Conservation (phyloP, 1,284 basidiomycete genomes). For the Ganoderma lingzhi region DNA sequence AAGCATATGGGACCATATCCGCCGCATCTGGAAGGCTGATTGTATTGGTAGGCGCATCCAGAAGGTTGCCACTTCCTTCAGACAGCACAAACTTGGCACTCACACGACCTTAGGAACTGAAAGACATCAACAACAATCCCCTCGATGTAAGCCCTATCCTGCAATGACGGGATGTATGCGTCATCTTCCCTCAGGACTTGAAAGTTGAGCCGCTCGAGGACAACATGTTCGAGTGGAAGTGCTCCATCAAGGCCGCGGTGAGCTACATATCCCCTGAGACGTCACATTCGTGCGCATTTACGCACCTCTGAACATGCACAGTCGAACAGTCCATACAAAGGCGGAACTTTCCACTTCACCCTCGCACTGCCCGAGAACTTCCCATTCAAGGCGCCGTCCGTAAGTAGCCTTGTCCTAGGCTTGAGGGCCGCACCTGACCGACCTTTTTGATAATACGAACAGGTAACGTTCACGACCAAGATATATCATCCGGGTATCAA, state of each 20-base stretch:
- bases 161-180: constrained; percentile 2
- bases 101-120: constrained; percentile 60
- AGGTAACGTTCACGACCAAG: constrained; percentile 90
- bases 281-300: background rate
- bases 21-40: background rate
- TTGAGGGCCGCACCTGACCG: background rate
- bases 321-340: constrained; percentile 85
- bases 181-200: constrained; percentile 55
- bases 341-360: constrained; percentile 82
- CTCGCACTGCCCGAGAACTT: constrained; percentile 79
- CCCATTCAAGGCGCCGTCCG: constrained; percentile 90
- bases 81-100: constrained; percentile 26
- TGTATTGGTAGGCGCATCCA: constrained; percentile 64
- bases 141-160: constrained; percentile 55
- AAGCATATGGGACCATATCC: constrained; percentile 15
- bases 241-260: constrained; percentile 80
- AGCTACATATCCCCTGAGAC: constrained; percentile 39
- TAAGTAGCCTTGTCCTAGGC: constrained; percentile 45
- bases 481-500: constrained; percentile 95
- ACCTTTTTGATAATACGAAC: background rate
- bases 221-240: constrained; percentile 83
- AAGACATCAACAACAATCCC: constrained; percentile 64
- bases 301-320: constrained; percentile 41
- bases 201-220: constrained; percentile 71
- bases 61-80: constrained; percentile 54